These are phyloP conservation scores for Monilinia fructigena DNA, from an alignment of 2,329 filamentous ascomycete genomes.

Conservation along the genomic window DNA sequence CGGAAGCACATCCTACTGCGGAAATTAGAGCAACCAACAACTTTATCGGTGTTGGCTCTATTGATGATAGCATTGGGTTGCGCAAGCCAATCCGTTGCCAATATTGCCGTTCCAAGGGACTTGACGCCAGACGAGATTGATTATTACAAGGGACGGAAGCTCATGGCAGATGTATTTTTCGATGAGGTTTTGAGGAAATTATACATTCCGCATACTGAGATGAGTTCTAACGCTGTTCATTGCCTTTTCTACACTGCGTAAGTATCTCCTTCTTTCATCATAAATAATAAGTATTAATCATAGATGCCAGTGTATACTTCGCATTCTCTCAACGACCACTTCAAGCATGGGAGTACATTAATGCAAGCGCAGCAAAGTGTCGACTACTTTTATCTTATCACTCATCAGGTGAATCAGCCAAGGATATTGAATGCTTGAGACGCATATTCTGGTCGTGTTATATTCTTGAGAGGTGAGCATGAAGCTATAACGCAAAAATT, in stretches of 20 bases:
- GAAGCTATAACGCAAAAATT: not conserved
- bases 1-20: not conserved
- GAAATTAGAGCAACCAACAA: constrained; percentile 2
- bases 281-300: not conserved
- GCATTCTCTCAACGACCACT: constrained; percentile 51
- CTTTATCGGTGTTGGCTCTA: constrained; percentile 44
- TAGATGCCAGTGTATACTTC: constrained; percentile 46
- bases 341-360: constrained; percentile 54
- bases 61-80: constrained; percentile 51
- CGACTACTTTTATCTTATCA: constrained; percentile 50
- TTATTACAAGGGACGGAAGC: constrained; percentile 32
- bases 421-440: constrained; percentile 49
- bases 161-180: constrained; percentile 33
- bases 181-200: constrained; percentile 47
- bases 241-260: constrained; percentile 53
- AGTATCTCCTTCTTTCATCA: constrained; percentile 25
- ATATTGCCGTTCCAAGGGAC: constrained; percentile 30
- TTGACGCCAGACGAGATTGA: constrained; percentile 38
- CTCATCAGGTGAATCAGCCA: constrained; percentile 39
- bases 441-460: constrained; percentile 57
- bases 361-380: constrained; percentile 50
- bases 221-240: constrained; percentile 49
- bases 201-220: constrained; percentile 48
- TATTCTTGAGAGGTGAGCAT: constrained; percentile 49
- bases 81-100: constrained; percentile 44